Evolutionary conservation across 495 filamentous ascomycete species (phyloP), one percentile per base, ranked within the genome.

Genomic region (Penicillium goetzii): DNA sequence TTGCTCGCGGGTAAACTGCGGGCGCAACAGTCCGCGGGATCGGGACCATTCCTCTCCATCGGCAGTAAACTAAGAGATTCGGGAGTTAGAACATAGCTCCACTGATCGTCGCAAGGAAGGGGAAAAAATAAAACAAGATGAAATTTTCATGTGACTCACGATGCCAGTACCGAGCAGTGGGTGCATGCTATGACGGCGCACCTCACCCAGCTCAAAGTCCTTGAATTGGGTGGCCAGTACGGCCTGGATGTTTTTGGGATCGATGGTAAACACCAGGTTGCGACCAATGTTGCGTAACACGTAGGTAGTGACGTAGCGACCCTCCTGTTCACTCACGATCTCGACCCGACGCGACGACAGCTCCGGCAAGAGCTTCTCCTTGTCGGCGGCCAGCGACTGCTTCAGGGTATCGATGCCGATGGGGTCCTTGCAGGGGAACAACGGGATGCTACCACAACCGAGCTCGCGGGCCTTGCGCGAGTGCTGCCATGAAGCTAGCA

Each of bases 201-300:
- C 45, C n/a, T 61, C 40, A 11, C 78, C 78, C 32, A 83, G 72
- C 53, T 75, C 74, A 58, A 84, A 84, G 59, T 84, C 81, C 57
- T 82, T 73, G 67, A 86, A 86, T 60, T 87, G 78, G 8, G 79
- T 83, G 6, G 85, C 81, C 34, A 86, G 74, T 11, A 86, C 62
- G 28, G 84, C 81, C 66, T 83, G 79, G 19, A 85, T 66, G 64
- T 87, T 87, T 59, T 79, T 79, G 9, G 83, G 83, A 23, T 87
- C 84, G 54, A 78, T 72, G 11, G 85, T 87, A 43, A 74, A 74
- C 56, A 78, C 45, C 21, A 60, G 52, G 23, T 75, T 62, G 30
- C 66, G 66, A 49, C 74, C 74, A 28, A 75, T 53, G 33, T 73
- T 72, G 34, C 71, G 68, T 14, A 72, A 25, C 11, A 57, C 47